Evolutionary conservation across 2,329 filamentous ascomycete species (phyloP), one percentile per base, ranked within the genome.

Genomic region (Alternaria ventricosa): DNA sequence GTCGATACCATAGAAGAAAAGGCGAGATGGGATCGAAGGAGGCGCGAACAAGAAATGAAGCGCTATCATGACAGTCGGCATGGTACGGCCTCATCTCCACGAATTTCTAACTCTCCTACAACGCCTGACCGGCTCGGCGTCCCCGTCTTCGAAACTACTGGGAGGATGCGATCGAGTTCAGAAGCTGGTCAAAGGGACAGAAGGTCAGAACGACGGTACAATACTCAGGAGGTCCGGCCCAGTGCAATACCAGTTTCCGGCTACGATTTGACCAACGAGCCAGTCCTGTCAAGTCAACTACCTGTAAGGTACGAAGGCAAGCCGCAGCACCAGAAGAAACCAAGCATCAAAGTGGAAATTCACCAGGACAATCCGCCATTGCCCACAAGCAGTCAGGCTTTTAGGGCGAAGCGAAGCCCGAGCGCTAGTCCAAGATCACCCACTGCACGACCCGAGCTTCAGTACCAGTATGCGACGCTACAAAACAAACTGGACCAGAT

Each of bases 261-360:
- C 13, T 64, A 61, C 44, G 55, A 65, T n/a, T 53, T 65, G 5
- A 55, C 55, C 30, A 65, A 58, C 20, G 62, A 70, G 25, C 49
- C 61, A 27, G 41, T 62, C 12, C 47, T 66, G 41, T 36, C 65
- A 15, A 66, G 60, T 55, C 67, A 60, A 44, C 23, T 53, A 25
- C 53, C 61, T 5, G 28, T 45, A 8, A 59, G 25, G n/a, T 20
- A 49, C 12, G 44, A 58, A 11, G 36, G 45, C 30, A 70, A 57
- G 10, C 27, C 60, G 9, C 63, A 56, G 10, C 62, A 55, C 15
- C 64, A 51, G 18, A 55, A 64, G 18, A 69, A 60, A 49, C 66
- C 71, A 25, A 72, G 63, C 25, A 72, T 72, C 56, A 71, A 68
- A 28, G 70, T 75, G 7, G 61, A 71, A 28, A 70, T 76, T n/a